phyloP scores from a whole-genome alignment of 176 grass and related monocot genomes.

The Tuctoria greenei region DNA sequence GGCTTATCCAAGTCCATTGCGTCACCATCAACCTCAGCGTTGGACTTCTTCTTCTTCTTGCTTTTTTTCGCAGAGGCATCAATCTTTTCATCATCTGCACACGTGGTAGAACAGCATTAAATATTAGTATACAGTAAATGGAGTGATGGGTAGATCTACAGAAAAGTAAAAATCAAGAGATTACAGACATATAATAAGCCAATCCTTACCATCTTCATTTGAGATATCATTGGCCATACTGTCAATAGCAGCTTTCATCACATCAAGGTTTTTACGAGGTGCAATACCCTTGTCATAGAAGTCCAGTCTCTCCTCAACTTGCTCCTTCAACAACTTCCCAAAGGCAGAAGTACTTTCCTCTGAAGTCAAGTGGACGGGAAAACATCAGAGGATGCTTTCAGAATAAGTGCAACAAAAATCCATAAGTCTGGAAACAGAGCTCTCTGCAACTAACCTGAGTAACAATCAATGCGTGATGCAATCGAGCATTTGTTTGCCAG shows the following conservation, averaged over 20 bases:
- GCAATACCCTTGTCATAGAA: slow-evolving; percentile 96
- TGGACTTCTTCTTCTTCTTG: slow-evolving; percentile 67
- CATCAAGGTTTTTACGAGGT: slow-evolving; percentile 89
- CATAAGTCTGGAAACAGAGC: not conserved
- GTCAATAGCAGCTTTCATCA: slow-evolving; percentile 87
- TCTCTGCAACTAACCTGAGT: slow-evolving; percentile 57
- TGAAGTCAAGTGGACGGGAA: slow-evolving; percentile 29
- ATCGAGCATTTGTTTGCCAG: slow-evolving; percentile 97
- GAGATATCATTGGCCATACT: slow-evolving; percentile 32
- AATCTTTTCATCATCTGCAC: slow-evolving; percentile 33
- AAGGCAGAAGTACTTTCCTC: slow-evolving; percentile 66
- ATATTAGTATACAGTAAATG: not conserved
- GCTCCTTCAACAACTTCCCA: slow-evolving; percentile 81
- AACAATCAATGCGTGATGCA: slow-evolving; percentile 97
- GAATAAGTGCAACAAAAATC: not conserved
- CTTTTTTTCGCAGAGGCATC: slow-evolving; percentile 56
- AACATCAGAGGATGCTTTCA: slow-evolving; percentile 15
- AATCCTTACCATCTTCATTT: slow-evolving; percentile 44
- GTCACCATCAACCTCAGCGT: slow-evolving; percentile 36
- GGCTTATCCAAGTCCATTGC: slow-evolving; percentile 66
- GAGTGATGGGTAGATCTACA: not conserved
- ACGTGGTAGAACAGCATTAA: not conserved
- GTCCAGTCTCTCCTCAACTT: slow-evolving; percentile 94
- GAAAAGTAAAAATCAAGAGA: not conserved
- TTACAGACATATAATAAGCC: not conserved